Percentiles rank a stretch among this genome's conserved stretches.
These are phyloP conservation scores for Gracilariopsis chorda DNA, from an alignment of 23 red algal species.

Conservation along the genomic window DNA sequence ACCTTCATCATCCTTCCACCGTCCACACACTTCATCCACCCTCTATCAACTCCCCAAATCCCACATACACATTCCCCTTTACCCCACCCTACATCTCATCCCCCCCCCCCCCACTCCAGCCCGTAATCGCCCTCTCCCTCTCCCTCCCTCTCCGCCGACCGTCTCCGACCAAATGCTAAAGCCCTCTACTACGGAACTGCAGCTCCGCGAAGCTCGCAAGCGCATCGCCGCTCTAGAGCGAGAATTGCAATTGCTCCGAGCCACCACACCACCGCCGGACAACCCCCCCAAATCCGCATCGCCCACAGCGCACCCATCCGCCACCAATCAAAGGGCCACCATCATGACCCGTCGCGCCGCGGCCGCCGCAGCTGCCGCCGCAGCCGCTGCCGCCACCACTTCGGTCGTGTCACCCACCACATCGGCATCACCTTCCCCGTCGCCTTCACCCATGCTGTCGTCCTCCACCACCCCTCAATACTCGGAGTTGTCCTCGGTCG, in stretches of 20 bases:
- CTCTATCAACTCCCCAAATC: not conserved
- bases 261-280: not conserved
- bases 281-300: not conserved
- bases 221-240: constrained; percentile 29
- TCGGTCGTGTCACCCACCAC: not conserved
- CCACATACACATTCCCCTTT: not conserved
- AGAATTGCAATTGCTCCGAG: constrained; percentile 3
- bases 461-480: not conserved
- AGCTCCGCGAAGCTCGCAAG: constrained; percentile 19
- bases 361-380: constrained; percentile 15
- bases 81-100: not conserved
- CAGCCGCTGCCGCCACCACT: not conserved
- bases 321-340: not conserved
- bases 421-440: not conserved
- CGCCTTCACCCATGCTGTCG: not conserved
- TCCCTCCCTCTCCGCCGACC: not conserved
- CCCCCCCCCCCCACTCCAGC: not conserved
- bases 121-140: not conserved
- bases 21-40: not conserved
- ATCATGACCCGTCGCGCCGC: constrained; percentile 2
- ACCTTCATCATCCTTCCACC: not conserved
- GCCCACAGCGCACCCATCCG: not conserved
- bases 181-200: not conserved
- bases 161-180: not conserved
- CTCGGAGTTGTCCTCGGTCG: not conserved